Percentiles rank a stretch among this genome's conserved stretches.
phyloP scores from a whole-genome alignment of 805 yeast genomes.

The Cyberlindnera sargentensis region DNA sequence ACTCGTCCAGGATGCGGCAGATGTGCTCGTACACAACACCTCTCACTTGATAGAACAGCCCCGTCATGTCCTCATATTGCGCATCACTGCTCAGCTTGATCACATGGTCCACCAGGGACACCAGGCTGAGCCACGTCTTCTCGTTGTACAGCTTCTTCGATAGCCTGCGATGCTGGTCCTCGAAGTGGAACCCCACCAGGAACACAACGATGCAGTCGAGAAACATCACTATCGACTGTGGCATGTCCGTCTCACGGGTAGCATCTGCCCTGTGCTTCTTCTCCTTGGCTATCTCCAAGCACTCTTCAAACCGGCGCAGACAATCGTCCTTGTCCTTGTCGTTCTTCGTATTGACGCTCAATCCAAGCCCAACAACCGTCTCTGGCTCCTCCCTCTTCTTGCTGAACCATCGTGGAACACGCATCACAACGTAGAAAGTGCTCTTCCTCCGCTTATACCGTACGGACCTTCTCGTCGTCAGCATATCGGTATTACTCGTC shows the following conservation, averaged over 20 bases:
- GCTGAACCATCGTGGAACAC: conserved; percentile 13
- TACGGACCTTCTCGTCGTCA: no score
- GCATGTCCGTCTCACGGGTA: not conserved
- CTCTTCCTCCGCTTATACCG: not conserved
- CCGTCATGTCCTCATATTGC: conserved; percentile 6
- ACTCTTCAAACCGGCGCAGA: conserved; percentile 1
- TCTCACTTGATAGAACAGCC: conserved; percentile 13
- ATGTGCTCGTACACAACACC: conserved; percentile 14
- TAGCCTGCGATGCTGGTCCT: conserved; percentile 14
- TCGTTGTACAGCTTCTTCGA: conserved; percentile 8
- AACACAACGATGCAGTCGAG: conserved; percentile 17
- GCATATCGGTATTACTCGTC: not conserved
- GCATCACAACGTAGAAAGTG: conserved; percentile 3
- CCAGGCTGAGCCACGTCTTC: conserved; percentile 15
- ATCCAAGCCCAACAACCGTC: no score
- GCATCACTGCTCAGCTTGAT: conserved; percentile 2
- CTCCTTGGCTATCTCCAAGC: conserved; percentile 6
- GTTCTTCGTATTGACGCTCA: not conserved
- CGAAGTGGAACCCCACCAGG: conserved; percentile 17
- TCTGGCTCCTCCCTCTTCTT: not conserved
- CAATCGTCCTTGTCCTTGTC: not conserved
- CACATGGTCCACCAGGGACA: conserved; percentile 10
- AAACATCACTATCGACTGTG: conserved; percentile 6
- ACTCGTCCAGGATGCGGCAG: conserved; percentile 6
- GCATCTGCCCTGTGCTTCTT: conserved; percentile 18